These are phyloP conservation scores for Actinomucor elegans DNA, from an alignment of 371 early-diverging fungal genomes.

Conservation along the genomic window DNA sequence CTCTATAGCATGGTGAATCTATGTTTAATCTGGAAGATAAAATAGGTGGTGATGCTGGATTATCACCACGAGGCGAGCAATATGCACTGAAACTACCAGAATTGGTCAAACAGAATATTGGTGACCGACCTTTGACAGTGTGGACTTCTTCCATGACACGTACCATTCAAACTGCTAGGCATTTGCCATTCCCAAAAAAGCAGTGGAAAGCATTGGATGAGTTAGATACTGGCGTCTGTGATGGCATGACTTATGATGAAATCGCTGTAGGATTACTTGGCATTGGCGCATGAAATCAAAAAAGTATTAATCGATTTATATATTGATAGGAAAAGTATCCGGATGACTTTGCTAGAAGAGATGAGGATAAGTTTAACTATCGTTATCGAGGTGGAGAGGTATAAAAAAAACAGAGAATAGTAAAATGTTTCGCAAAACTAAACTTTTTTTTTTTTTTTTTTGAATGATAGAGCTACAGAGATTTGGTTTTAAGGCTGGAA, in stretches of 20 bases:
- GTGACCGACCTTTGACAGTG: constrained; percentile 75
- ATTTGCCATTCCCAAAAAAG: constrained; percentile 83
- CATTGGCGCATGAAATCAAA: not conserved
- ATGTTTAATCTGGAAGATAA: constrained; percentile 83
- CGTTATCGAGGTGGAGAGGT: constrained; percentile 94
- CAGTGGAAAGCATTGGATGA: constrained; percentile 98
- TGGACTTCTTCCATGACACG: constrained; percentile 96
- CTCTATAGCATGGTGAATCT: constrained; percentile 84
- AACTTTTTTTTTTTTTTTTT: not conserved
- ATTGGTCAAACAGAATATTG: constrained; percentile 70
- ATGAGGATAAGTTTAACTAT: constrained; percentile 93
- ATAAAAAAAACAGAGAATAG: not conserved
- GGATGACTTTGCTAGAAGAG: constrained; percentile 87
- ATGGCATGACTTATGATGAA: constrained; percentile 97
- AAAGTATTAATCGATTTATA: not conserved
- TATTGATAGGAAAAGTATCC: constrained; percentile 62
- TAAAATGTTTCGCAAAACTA: no score
- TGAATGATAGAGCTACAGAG: constrained; percentile 70
- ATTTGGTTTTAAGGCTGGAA: constrained; percentile 64
- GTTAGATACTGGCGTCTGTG: constrained; percentile 96
- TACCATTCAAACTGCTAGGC: constrained; percentile 86
- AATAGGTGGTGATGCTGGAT: constrained; percentile 94
- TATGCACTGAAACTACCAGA: constrained; percentile 86
- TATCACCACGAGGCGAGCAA: constrained; percentile 83
- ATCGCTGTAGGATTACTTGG: constrained; percentile 65